Evolutionary conservation across 1,284 basidiomycete species (phyloP).

Genomic region (Moesziomyces sp.): DNA sequence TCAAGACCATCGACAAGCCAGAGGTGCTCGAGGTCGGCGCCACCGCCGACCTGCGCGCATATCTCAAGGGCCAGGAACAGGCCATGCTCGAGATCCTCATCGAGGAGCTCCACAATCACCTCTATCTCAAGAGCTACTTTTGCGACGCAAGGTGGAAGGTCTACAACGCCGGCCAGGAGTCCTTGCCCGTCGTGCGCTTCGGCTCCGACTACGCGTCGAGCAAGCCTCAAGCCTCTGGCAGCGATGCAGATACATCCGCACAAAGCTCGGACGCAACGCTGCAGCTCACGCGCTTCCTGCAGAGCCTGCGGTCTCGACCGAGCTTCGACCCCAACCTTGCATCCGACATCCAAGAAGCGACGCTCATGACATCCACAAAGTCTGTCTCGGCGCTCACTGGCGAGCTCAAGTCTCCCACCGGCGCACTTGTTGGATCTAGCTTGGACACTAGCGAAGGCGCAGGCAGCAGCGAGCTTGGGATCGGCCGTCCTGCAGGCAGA

Average conservation of each 20-base stretch:
- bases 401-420: slow-evolving; percentile 11
- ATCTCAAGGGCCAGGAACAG: slow-evolving; percentile 84
- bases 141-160: slow-evolving; percentile 90
- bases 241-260: slow-evolving; percentile 1
- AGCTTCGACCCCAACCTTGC: slow-evolving; percentile 50
- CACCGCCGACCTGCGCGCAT: slow-evolving; percentile 85
- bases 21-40: slow-evolving; percentile 96
- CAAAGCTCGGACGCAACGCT: neutral
- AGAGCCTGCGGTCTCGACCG: slow-evolving; percentile 40
- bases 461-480: slow-evolving; percentile 1
- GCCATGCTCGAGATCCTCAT: slow-evolving; percentile 78
- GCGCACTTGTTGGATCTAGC: neutral
- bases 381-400: slow-evolving; percentile 40
- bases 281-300: slow-evolving; percentile 49
- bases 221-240: neutral
- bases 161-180: slow-evolving; percentile 82
- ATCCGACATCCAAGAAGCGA: slow-evolving; percentile 37
- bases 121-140: slow-evolving; percentile 98
- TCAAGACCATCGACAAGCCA: slow-evolving; percentile 89
- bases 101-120: slow-evolving; percentile 94
- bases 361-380: slow-evolving; percentile 34
- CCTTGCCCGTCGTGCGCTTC: slow-evolving; percentile 56
- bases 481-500: slow-evolving; percentile 9
- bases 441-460: neutral
- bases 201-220: slow-evolving; percentile 41